A percentile compares a stretch with the other conserved stretches of the same genome.
phyloP scores from a whole-genome alignment of 495 filamentous ascomycete species.

The Penicillium diatomitis region DNA sequence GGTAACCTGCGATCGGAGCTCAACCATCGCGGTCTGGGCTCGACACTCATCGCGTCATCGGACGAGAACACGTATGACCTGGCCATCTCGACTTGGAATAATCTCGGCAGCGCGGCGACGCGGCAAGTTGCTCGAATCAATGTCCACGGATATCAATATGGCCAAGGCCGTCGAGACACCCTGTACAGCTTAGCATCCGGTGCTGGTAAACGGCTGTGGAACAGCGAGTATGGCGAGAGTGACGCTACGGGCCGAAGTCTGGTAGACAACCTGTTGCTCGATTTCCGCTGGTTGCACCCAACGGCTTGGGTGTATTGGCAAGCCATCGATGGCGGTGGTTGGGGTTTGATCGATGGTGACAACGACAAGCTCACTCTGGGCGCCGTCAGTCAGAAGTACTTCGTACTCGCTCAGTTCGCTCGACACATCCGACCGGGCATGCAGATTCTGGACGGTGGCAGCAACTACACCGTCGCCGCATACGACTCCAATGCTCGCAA shows the following conservation, averaged over 20 bases:
- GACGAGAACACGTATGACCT: constrained; percentile 6
- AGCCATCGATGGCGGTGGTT: constrained; percentile 2
- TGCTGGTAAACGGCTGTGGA: constrained; percentile 5
- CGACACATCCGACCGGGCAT: constrained; percentile 10
- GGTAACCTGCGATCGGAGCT: constrained; percentile 3
- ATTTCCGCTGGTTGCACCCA: constrained; percentile 2
- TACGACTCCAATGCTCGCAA: constrained; percentile 1
- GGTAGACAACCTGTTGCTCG: constrained; percentile 2
- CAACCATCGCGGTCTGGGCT: constrained; percentile 1
- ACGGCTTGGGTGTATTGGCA: constrained; percentile 11
- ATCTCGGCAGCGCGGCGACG: constrained; percentile 1
- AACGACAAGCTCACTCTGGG: constrained; percentile 1
- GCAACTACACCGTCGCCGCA: constrained; percentile 3
- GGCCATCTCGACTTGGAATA: constrained; percentile 5
- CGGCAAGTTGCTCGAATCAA: constrained; percentile 4
- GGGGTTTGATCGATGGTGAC: constrained; percentile 6
- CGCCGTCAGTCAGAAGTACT: constrained; percentile 6
- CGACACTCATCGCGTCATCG: constrained; percentile 5
- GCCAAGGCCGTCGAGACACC: constrained; percentile 1
- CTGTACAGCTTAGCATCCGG: constrained; percentile 3
- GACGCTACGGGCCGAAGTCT: constrained; percentile 1
- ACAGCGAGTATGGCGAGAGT: constrained; percentile 9
- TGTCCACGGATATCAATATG: constrained; percentile 4
- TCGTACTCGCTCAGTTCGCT: constrained; percentile 6
- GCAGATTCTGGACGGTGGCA: constrained; percentile 4